Evolutionary conservation across 2,329 filamentous ascomycete genomes (phyloP).

Genomic region (Colletotrichum tofieldiae): DNA sequence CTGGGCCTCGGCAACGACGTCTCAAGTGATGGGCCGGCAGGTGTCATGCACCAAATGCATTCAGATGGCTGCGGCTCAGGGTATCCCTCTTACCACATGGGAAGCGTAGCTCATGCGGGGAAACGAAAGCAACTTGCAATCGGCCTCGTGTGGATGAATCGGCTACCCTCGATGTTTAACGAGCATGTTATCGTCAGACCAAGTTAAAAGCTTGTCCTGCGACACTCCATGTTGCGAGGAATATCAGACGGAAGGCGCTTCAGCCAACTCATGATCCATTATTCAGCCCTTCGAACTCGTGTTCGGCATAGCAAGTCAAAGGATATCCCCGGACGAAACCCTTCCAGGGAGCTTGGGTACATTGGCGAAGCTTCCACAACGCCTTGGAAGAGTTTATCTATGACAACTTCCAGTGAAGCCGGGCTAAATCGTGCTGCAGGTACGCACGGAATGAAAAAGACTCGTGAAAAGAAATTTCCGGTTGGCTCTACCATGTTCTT

Average conservation of each 20-base stretch:
- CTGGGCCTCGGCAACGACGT: slow-evolving; percentile 16
- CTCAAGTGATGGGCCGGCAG: slow-evolving; percentile 27
- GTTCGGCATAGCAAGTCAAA: slow-evolving; percentile 3
- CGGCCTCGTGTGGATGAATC: not conserved
- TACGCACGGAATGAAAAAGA: not conserved
- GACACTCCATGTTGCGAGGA: slow-evolving; percentile 14
- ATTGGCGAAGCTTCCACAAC: not conserved
- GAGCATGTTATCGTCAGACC: not conserved
- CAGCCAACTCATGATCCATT: slow-evolving; percentile 4
- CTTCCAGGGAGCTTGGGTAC: not conserved
- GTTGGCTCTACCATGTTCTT: not conserved
- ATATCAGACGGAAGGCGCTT: slow-evolving; percentile 25
- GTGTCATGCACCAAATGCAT: slow-evolving; percentile 18
- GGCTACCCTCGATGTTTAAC: not conserved
- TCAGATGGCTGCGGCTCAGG: slow-evolving; percentile 25
- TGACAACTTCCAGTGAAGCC: not conserved
- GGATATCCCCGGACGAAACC: not conserved
- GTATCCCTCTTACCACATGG: not conserved
- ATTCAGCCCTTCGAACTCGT: slow-evolving; percentile 8
- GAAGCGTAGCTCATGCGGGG: not conserved
- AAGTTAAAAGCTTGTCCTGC: not conserved
- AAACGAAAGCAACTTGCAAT: not conserved
- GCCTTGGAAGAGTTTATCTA: not conserved
- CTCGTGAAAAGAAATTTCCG: not conserved
- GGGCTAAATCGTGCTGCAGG: no score